Evolutionary conservation across 805 yeast species (phyloP).

Genomic region (Cyberlindnera mycetangii): DNA sequence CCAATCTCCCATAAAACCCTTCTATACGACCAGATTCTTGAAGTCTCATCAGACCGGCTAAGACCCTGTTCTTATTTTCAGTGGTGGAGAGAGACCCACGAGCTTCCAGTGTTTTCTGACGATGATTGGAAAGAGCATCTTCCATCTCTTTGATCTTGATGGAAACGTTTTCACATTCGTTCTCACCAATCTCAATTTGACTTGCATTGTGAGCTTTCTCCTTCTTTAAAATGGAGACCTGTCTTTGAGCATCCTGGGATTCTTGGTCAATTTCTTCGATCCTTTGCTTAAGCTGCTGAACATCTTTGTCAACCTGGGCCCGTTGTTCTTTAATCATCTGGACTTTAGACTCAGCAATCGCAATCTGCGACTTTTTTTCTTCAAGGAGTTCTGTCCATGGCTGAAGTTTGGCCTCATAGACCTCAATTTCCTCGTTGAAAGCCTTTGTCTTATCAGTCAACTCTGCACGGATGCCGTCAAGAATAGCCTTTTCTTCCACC

Average conservation of each 20-base stretch:
- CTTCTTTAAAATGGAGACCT: conserved; percentile 41
- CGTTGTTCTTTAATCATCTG: conserved; percentile 51
- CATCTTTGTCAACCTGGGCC: conserved; percentile 40
- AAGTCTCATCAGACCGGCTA: conserved; percentile 63
- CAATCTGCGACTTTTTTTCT: conserved; percentile 58
- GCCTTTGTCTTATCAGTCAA: conserved; percentile 73
- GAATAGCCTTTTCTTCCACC: conserved; percentile 48
- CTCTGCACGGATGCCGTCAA: conserved; percentile 61
- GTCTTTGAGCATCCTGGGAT: conserved; percentile 48
- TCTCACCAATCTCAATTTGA: conserved; percentile 58
- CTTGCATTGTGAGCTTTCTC: conserved; percentile 47
- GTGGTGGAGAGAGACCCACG: conserved; percentile 50
- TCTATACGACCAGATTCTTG: conserved; percentile 76
- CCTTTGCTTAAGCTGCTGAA: conserved; percentile 41
- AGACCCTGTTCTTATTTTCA: conserved; percentile 71
- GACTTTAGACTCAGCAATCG: conserved; percentile 64
- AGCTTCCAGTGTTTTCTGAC: conserved; percentile 70
- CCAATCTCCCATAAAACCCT: conserved; percentile 89
- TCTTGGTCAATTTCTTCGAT: conserved; percentile 44
- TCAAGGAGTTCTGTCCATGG: conserved; percentile 79
- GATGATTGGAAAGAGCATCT: conserved; percentile 44
- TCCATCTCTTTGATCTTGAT: conserved; percentile 52
- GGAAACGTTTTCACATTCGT: conserved; percentile 50
- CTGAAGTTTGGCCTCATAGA: conserved; percentile 61
- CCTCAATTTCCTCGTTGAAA: conserved; percentile 62